phyloP scores from a whole-genome alignment of 345 rosid genomes.

The Nephelium lappaceum region DNA sequence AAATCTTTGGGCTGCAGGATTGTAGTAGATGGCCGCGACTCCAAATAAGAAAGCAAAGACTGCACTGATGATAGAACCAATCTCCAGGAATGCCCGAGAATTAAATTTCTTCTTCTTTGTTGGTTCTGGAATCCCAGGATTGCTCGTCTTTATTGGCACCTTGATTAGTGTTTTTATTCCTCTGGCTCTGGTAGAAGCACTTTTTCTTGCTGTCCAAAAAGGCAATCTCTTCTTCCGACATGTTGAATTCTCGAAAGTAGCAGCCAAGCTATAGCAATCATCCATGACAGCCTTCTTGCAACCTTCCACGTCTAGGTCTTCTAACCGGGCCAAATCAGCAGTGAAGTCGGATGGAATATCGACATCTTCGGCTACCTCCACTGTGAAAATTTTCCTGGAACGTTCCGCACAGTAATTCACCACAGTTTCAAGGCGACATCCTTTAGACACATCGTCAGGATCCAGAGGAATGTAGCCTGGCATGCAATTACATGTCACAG shows the following conservation, averaged over 20 bases:
- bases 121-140: conserved; percentile 6
- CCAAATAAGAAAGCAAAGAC: conserved; percentile 27
- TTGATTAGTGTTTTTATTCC: conserved; percentile 33
- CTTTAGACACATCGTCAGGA: conserved; percentile 19
- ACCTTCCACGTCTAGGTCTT: conserved; percentile 25
- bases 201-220: conserved; percentile 27
- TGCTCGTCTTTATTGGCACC: conserved; percentile 29
- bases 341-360: conserved; percentile 23
- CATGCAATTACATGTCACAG: conserved; percentile 26
- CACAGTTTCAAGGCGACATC: conserved; percentile 31
- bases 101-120: conserved; percentile 4
- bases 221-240: conserved; percentile 35
- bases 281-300: conserved; percentile 34
- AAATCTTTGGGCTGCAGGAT: conserved; percentile 22
- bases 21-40: conserved; percentile 22
- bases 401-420: conserved; percentile 27
- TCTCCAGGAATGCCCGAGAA: conserved; percentile 3
- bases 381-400: conserved; percentile 22
- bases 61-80: conserved; percentile 22
- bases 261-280: conserved; percentile 36
- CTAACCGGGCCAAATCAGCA: conserved; percentile 29
- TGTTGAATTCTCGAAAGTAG: conserved; percentile 20
- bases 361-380: conserved; percentile 27
- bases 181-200: conserved; percentile 27
- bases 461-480: conserved; percentile 32